Evolutionary conservation across 495 filamentous ascomycete genomes (phyloP).

Genomic region (Penicillium waksmanii): DNA sequence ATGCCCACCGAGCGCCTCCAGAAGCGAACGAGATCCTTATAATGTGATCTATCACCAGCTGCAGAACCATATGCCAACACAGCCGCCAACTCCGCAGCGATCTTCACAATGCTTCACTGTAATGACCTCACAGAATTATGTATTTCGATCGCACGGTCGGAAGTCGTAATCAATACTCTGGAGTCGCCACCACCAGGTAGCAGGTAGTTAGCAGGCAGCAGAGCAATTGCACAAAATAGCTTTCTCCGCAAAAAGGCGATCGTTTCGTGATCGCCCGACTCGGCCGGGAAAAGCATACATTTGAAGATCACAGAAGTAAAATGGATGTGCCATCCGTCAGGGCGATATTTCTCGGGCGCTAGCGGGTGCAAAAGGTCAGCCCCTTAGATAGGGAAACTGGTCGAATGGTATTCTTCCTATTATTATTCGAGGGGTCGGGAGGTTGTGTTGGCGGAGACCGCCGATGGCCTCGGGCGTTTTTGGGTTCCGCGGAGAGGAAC

Average conservation of each 20-base stretch:
- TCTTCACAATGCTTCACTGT: background rate
- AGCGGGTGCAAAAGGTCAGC: background rate
- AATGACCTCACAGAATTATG: background rate
- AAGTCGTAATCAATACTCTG: background rate
- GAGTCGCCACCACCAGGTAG: no score
- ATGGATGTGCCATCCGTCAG: conserved; percentile 11
- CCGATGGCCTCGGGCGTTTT: conserved; percentile 23
- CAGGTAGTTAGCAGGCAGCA: no score
- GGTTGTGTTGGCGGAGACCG: conserved; percentile 23
- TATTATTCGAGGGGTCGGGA: conserved; percentile 13
- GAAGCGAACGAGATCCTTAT: conserved; percentile 4
- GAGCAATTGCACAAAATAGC: background rate
- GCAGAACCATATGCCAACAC: background rate
- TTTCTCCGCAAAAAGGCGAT: background rate
- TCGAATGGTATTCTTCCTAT: conserved; percentile 11
- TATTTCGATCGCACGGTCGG: background rate
- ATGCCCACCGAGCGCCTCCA: background rate
- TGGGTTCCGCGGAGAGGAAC: conserved; percentile 1
- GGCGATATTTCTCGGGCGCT: background rate
- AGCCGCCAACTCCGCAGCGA: background rate
- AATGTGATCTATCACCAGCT: conserved; percentile 9
- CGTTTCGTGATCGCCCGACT: background rate
- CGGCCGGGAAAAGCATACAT: background rate
- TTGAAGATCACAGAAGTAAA: background rate
- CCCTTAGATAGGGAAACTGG: conserved; percentile 25